Conservation (phyloP, 2,329 filamentous ascomycete genomes). For the Neocucurbitaria cava region DNA sequence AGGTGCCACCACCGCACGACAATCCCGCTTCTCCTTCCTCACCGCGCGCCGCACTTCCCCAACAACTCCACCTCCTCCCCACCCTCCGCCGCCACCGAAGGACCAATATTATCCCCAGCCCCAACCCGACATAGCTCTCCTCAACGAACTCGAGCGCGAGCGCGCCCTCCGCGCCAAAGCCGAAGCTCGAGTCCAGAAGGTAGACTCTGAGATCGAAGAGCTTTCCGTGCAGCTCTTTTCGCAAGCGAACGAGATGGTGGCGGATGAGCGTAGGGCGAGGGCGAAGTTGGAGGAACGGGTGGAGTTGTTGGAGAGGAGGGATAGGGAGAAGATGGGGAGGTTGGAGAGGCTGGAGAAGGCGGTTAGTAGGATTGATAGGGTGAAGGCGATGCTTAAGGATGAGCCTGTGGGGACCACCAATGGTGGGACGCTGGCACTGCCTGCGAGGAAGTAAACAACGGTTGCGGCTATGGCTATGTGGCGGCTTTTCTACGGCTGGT, state of each 20-base stretch:
- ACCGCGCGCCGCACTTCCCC: constrained; percentile 49
- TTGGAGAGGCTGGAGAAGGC: constrained; percentile 76
- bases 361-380: constrained; percentile 73
- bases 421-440: constrained; percentile 2
- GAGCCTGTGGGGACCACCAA: constrained; percentile 2
- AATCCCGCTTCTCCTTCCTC: constrained; percentile 54
- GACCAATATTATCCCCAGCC: constrained; percentile 2
- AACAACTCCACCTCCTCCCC: constrained; percentile 39
- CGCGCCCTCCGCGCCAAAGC: constrained; percentile 71
- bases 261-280: constrained; percentile 73
- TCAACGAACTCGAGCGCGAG: constrained; percentile 70
- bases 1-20: constrained; percentile 30
- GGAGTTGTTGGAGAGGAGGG: constrained; percentile 71
- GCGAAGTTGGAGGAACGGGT: constrained; percentile 76
- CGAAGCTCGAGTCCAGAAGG: constrained; percentile 70
- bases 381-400: constrained; percentile 64
- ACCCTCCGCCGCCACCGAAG: constrained; percentile 30
- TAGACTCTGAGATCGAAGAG: constrained; percentile 78
- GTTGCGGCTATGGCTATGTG: background rate
- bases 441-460: constrained; percentile 1
- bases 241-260: constrained; percentile 89
- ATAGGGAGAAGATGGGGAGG: constrained; percentile 71
- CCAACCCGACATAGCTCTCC: constrained; percentile 57
- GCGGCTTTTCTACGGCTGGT: background rate
- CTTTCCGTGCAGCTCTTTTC: constrained; percentile 77